These are phyloP conservation scores for Hericium erinaceus DNA, from an alignment of 768 basidiomycete species.

Conservation along the genomic window DNA sequence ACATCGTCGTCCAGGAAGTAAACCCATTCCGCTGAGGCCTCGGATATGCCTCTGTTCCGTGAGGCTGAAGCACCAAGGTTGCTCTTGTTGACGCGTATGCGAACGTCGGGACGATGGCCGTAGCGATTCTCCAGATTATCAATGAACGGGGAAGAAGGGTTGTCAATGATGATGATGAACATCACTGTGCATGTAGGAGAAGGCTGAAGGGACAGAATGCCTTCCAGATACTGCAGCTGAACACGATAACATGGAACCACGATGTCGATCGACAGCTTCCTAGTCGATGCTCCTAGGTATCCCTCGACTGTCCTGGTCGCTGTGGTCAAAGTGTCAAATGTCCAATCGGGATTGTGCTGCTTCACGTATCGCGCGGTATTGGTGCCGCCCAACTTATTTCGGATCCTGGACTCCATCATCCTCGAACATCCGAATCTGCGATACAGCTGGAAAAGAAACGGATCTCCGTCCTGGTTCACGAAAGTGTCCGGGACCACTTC, in stretches of 20 bases:
- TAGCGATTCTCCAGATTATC: conserved; percentile 31
- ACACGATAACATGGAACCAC: conserved; percentile 51
- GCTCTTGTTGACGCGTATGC: conserved; percentile 38
- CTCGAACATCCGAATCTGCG: conserved; percentile 42
- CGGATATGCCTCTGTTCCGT: conserved; percentile 44
- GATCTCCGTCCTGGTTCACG: conserved; percentile 51
- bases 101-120: conserved; percentile 36
- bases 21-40: conserved; percentile 49
- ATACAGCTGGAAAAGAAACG: conserved; percentile 52
- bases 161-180: conserved; percentile 51
- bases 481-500: conserved; percentile 41
- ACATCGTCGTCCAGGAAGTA: conserved; percentile 57
- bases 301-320: conserved; percentile 27
- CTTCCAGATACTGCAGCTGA: conserved; percentile 31
- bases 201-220: conserved; percentile 34
- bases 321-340: conserved; percentile 35
- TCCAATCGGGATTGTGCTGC: conserved; percentile 36
- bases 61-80: conserved; percentile 47
- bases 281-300: conserved; percentile 27
- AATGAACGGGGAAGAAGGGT: conserved; percentile 35
- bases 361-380: conserved; percentile 38
- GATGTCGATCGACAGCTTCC: conserved; percentile 42
- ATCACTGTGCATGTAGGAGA: conserved; percentile 36
- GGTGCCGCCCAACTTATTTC: conserved; percentile 39
- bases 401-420: conserved; percentile 35